phyloP scores from a whole-genome alignment of 176 grass and related monocot species.

The Musa beccarii region DNA sequence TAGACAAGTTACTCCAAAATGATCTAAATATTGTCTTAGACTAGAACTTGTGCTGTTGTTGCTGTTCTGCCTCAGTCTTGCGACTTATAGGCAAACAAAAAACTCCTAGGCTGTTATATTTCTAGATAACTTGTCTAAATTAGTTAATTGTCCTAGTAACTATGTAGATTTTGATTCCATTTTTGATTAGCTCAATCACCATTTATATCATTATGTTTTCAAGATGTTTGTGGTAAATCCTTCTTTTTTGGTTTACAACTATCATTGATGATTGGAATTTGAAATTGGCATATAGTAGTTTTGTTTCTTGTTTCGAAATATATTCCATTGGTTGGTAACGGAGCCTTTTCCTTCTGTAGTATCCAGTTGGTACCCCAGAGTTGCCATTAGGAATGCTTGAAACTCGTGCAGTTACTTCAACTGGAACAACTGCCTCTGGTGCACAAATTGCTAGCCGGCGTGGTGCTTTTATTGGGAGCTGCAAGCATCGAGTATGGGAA shows the following conservation, averaged over 20 bases:
- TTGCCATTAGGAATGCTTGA: constrained; percentile 51
- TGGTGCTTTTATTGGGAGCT: constrained; percentile 91
- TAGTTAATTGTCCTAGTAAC: background rate
- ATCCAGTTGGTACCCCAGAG: constrained; percentile 82
- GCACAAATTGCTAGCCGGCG: constrained; percentile 59
- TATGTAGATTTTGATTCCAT: background rate
- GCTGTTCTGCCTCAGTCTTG: background rate
- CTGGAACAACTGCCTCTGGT: constrained; percentile 50
- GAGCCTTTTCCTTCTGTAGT: constrained; percentile 39
- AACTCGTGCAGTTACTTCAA: constrained; percentile 36
- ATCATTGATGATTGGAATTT: background rate
- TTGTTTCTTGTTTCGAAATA: constrained; percentile 15
- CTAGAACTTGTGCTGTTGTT: too few relatives aligned
- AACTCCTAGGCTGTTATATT: background rate
- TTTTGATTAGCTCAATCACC: background rate
- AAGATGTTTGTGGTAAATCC: background rate
- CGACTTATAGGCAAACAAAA: background rate
- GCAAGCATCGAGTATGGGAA: constrained; percentile 90
- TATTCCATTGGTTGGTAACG: background rate
- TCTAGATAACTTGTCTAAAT: background rate
- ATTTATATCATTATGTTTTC: background rate
- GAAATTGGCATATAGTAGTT: background rate
- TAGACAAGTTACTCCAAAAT: too few relatives aligned
- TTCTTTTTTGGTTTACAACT: background rate
- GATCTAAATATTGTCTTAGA: too few relatives aligned